Evolutionary conservation across 1,284 basidiomycete genomes (phyloP), one percentile per base, ranked within the genome.

Genomic region (Apiotrichum siamense): DNA sequence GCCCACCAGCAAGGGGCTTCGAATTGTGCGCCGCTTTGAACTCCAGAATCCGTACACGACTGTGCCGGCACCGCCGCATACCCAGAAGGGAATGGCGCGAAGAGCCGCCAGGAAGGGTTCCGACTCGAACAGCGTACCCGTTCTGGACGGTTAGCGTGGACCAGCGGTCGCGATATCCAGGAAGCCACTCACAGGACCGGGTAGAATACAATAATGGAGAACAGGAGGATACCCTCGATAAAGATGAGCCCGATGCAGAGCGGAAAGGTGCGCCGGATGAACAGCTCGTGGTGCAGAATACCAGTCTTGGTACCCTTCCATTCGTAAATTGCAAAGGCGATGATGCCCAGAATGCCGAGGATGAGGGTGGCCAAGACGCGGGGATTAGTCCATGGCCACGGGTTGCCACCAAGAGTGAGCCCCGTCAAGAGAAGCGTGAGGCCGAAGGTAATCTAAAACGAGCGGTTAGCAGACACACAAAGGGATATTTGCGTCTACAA

Each of bases 401-500:
- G 52, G 41, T 44, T 54, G 35, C 25, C 38, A 23, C 73, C 73
- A 24, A 73, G 50, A 11, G 69, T 64, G 25, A 74, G 65, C 26
- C 73, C 73, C 18, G 70, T 69, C 7, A 35, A 35, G 33, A 35
- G 33, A 12, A 35, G 33, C 33, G 33, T 17, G n/a, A n/a, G 33
- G 33, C 33, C 33, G 33, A 35, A 9, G 33, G 33, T 35, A 35
- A n/a, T n/a, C n/a, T n/a, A n/a, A n/a, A n/a, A n/a, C n/a, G n/a
- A n/a, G n/a, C n/a, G n/a, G n/a, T n/a, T n/a, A n/a, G n/a, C n/a
- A n/a, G n/a, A n/a, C n/a, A n/a, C n/a, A n/a, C n/a, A n/a, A n/a
- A n/a, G n/a, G n/a, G n/a, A n/a, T n/a, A n/a, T n/a, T n/a, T n/a
- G n/a, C n/a, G n/a, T n/a, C n/a, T n/a, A n/a, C n/a, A n/a, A n/a